Base-by-base conservation (phyloP, 441 rosid species). In the Dalechampia spathulata region DNA sequence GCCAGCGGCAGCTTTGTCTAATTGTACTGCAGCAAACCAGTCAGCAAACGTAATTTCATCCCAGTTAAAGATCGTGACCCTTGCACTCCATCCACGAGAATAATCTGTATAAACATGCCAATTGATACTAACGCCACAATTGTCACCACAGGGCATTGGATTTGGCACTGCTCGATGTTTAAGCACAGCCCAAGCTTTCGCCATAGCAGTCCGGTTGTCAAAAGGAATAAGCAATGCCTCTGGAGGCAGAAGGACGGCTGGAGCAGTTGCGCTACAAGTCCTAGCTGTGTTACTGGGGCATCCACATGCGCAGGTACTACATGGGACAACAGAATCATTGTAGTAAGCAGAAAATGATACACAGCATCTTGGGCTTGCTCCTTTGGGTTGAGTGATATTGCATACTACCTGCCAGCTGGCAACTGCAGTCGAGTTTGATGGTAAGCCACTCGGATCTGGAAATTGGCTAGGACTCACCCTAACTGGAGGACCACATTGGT, bases 321-420 rank as follows among this genome's bases (percentile, higher is more conserved):
- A 93, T 0, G 99, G 99, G 40, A 93, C 69, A 51, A 85, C 75
- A 3, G 97, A 89, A 20, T 90, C 99, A 46, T 87, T 90, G 75
- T 77, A 79, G 80, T 80, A 90, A 15, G 99, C 77, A 39, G 99
- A 93, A 63, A 90, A 93, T 1, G 99, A 83, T 6, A 90, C 99
- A 17, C 97, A 93, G 56, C 96, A 93, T 46, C 69, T 74, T 21
- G 95, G 95, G 55, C 72, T 69, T 0, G 54, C 69, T 15, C 78
- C 80, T 72, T 82, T 58, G 34, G 87, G 85, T 49, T 69, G 81
- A 27, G 84, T 80, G 59, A 93, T 93, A 67, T 90, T 93, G 75
- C 99, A 93, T 13, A 87, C 95, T 20, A 93, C 83, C 76, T 90
- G 99, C 99, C 96, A 93, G 63, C 93, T 93, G 0, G 89, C 93